Evolutionary conservation across 768 basidiomycete species (phyloP).

Genomic region (Collybiopsis luxurians): DNA sequence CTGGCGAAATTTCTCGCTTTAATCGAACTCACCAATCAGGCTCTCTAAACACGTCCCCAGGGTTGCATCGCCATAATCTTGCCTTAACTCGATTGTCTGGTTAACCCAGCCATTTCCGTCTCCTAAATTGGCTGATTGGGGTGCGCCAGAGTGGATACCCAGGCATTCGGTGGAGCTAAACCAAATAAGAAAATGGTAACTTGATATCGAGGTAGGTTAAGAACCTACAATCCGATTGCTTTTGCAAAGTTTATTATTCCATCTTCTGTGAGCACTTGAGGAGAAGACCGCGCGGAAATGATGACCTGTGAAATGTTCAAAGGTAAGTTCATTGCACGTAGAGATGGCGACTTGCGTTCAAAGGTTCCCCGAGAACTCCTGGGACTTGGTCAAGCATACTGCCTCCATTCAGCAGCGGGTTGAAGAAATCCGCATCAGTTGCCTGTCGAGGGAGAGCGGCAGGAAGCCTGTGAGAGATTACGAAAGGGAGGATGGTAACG

Average conservation of each 20-base stretch:
- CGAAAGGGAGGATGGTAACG: background rate
- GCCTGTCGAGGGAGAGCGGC: constrained; percentile 12
- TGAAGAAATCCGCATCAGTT: constrained; percentile 29
- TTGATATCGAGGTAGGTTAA: background rate
- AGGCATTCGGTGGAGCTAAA: constrained; percentile 58
- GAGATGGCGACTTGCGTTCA: constrained; percentile 48
- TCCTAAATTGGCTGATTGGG: constrained; percentile 76
- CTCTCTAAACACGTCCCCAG: constrained; percentile 76
- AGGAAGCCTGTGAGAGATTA: constrained; percentile 2
- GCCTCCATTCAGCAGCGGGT: constrained; percentile 54
- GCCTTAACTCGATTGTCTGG: constrained; percentile 64
- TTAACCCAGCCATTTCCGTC: constrained; percentile 66
- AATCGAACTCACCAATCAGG: constrained; percentile 44
- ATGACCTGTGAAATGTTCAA: constrained; percentile 39
- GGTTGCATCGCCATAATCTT: constrained; percentile 66
- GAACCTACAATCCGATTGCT: constrained; percentile 59
- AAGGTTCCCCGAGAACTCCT: constrained; percentile 60
- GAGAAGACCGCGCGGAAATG: constrained; percentile 61
- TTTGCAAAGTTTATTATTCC: constrained; percentile 59
- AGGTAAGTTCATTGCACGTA: background rate
- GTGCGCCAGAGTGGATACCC: constrained; percentile 63
- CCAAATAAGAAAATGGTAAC: no score
- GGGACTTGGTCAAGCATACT: constrained; percentile 55
- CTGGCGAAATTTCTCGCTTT: no score
- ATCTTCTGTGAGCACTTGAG: constrained; percentile 49